Evolutionary conservation across 2,329 filamentous ascomycete species (phyloP).

Genomic region (Colletotrichum melonis): DNA sequence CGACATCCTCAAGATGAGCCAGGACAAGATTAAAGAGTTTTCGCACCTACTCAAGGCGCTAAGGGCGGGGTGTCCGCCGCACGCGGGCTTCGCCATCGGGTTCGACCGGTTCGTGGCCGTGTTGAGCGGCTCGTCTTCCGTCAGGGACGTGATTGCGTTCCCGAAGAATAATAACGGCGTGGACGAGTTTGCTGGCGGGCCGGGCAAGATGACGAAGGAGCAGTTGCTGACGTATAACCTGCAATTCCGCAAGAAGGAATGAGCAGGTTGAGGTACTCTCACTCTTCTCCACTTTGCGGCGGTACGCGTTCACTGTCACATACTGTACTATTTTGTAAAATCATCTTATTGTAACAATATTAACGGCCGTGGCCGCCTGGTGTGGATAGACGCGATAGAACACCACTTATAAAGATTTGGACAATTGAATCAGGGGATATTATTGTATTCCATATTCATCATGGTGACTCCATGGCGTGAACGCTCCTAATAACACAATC

Average conservation of each 20-base stretch:
- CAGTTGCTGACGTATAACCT: constrained; percentile 62
- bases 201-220: constrained; percentile 73
- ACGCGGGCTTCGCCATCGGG: constrained; percentile 92
- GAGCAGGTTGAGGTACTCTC: neutral
- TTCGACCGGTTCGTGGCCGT: constrained; percentile 89
- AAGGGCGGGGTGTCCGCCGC: constrained; percentile 88
- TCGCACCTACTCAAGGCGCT: constrained; percentile 86
- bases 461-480: neutral
- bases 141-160: constrained; percentile 96
- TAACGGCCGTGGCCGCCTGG: neutral
- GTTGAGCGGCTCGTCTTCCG: constrained; percentile 79
- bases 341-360: neutral
- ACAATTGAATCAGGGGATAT: neutral
- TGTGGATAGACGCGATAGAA: too few species aligned
- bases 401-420: too few species aligned
- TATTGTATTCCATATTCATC: neutral
- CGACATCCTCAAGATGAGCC: constrained; percentile 83
- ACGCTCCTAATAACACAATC: constrained; percentile 23
- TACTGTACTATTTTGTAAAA: neutral
- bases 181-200: constrained; percentile 84
- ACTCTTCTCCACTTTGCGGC: neutral
- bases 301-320: neutral
- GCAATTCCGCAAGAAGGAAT: constrained; percentile 38
- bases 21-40: constrained; percentile 82
- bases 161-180: constrained; percentile 93